These are phyloP conservation scores for Yarrowia galli DNA, from an alignment of 1,139 yeast genomes.

Conservation along the genomic window DNA sequence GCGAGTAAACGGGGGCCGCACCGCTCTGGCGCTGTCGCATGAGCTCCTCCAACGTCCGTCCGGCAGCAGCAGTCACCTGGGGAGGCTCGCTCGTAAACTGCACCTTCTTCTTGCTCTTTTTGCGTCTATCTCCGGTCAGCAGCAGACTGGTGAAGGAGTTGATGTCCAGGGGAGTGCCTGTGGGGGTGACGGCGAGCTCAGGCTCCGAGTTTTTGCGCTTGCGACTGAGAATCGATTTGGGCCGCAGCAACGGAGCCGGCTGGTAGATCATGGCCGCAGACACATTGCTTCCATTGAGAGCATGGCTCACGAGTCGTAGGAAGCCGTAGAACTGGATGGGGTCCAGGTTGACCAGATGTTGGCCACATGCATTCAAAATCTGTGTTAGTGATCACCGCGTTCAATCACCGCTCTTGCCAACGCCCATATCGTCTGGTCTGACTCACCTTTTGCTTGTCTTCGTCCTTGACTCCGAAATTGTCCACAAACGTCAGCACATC, in stretches of 20 bases:
- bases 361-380: conserved; percentile 48
- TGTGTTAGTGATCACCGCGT: conserved; percentile 12
- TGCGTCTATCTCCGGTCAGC: conserved; percentile 47
- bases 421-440: background rate
- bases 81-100: conserved; percentile 52
- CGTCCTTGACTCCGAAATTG: conserved; percentile 52
- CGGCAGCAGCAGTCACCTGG: conserved; percentile 54
- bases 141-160: conserved; percentile 52
- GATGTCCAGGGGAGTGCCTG: conserved; percentile 47
- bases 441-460: conserved; percentile 47
- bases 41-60: conserved; percentile 52
- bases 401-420: background rate
- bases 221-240: conserved; percentile 50
- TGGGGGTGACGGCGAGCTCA: conserved; percentile 39
- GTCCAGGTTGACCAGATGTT: conserved; percentile 49
- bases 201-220: conserved; percentile 46
- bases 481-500: conserved; percentile 53
- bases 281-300: conserved; percentile 47
- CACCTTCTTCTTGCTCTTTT: conserved; percentile 49
- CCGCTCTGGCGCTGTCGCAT: conserved; percentile 47
- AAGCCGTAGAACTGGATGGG: conserved; percentile 54
- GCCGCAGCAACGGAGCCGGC: conserved; percentile 52
- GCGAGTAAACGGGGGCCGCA: conserved; percentile 39
- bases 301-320: conserved; percentile 53
- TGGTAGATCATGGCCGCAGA: conserved; percentile 41